These are phyloP conservation scores for Linnemannia zychae DNA, from an alignment of 192 early-diverging fungal species.

Conservation along the genomic window DNA sequence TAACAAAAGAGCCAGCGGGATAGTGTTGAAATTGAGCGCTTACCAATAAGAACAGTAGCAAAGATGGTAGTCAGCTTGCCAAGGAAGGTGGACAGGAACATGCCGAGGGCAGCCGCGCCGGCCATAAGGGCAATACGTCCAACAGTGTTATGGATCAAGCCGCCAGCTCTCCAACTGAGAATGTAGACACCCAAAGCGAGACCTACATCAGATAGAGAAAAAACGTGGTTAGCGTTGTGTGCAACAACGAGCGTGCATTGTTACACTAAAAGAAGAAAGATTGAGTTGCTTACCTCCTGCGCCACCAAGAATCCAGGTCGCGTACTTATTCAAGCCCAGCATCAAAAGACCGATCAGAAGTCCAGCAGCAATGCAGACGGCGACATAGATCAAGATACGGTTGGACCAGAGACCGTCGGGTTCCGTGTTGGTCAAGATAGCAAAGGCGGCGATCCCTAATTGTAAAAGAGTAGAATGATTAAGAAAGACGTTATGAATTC, in stretches of 20 bases:
- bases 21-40: not conserved
- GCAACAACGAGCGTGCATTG: not conserved
- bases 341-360: conserved; percentile 19
- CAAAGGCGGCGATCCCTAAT: conserved; percentile 22
- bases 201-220: conserved; percentile 8
- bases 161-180: conserved; percentile 27
- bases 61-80: conserved; percentile 20
- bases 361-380: conserved; percentile 24
- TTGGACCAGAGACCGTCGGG: conserved; percentile 12
- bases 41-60: conserved; percentile 33
- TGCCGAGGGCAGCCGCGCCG: conserved; percentile 23
- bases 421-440: conserved; percentile 28
- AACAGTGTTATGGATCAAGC: conserved; percentile 27
- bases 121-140: conserved; percentile 31
- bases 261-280: not conserved
- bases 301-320: conserved; percentile 23
- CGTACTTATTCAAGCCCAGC: conserved; percentile 19
- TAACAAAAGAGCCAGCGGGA: not conserved
- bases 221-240: not conserved
- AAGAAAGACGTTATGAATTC: not conserved
- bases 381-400: conserved; percentile 23
- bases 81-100: conserved; percentile 20
- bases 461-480: not conserved
- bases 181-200: conserved; percentile 30
- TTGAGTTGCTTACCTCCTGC: conserved; percentile 11